Conservation (phyloP, 2,329 filamentous ascomycete species). For the Trichoderma afroharzianum region DNA sequence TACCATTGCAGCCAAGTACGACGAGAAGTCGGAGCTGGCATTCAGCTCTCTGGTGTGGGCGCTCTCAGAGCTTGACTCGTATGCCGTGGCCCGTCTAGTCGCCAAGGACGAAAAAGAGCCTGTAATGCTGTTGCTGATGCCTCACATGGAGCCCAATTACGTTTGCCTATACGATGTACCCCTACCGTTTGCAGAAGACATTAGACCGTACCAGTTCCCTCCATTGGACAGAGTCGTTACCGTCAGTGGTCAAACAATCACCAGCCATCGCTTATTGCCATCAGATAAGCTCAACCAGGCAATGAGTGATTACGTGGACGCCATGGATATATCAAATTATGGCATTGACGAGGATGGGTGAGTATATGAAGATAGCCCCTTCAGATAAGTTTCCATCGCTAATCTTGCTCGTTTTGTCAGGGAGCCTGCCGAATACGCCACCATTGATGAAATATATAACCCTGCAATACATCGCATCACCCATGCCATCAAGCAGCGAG, state of each 20-base stretch:
- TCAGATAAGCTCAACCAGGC: conserved; percentile 67
- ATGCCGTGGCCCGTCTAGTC: conserved; percentile 82
- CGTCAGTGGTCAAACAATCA: conserved; percentile 75
- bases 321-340: conserved; percentile 78
- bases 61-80: conserved; percentile 78
- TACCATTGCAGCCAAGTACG: conserved; percentile 71
- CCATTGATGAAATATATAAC: conserved; percentile 78
- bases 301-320: conserved; percentile 90
- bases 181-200: conserved; percentile 88
- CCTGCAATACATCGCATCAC: conserved; percentile 86
- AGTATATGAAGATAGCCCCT: conserved; percentile 23
- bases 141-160: conserved; percentile 71
- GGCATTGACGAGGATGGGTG: conserved; percentile 73
- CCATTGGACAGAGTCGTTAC: conserved; percentile 85
- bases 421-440: conserved; percentile 63
- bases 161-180: conserved; percentile 89
- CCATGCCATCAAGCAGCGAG: conserved; percentile 78
- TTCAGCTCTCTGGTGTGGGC: conserved; percentile 88
- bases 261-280: conserved; percentile 80
- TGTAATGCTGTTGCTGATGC: conserved; percentile 71
- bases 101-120: conserved; percentile 79
- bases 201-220: conserved; percentile 86
- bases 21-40: conserved; percentile 78
- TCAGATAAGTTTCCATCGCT: not conserved
- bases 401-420: conserved; percentile 23